These are phyloP conservation scores for Solanum piurae DNA, from an alignment of 257 asterid species.

Conservation along the genomic window DNA sequence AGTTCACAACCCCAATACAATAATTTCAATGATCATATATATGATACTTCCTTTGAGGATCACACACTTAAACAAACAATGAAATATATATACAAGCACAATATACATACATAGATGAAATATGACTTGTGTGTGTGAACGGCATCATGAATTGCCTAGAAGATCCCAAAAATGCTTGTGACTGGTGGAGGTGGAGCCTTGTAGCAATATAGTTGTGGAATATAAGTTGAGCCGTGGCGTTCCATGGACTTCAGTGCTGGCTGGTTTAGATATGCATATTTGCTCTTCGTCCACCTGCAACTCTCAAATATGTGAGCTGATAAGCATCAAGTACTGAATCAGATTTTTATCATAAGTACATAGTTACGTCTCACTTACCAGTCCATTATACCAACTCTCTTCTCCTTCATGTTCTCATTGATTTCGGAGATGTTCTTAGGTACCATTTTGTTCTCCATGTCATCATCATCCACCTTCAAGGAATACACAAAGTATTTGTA, in stretches of 20 bases:
- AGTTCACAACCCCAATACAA: not conserved
- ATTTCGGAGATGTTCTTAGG: not conserved
- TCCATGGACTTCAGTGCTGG: conserved; percentile 23
- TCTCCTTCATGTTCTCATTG: conserved; percentile 10
- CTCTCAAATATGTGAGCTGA: not conserved
- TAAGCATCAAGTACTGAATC: not conserved
- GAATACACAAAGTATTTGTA: conserved; percentile 23
- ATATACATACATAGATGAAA: not conserved
- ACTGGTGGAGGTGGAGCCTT: conserved; percentile 10
- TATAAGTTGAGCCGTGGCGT: conserved; percentile 14
- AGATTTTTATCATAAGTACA: not conserved
- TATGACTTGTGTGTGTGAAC: not conserved
- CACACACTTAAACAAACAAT: not conserved
- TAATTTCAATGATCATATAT: not conserved
- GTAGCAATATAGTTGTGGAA: conserved; percentile 15
- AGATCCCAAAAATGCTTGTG: conserved; percentile 8
- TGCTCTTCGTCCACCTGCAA: conserved; percentile 73
- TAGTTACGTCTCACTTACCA: conserved; percentile 21
- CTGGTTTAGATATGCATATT: conserved; percentile 49
- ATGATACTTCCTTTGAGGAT: not conserved
- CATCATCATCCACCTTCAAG: conserved; percentile 10
- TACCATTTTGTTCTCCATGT: not conserved
- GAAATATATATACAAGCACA: not conserved
- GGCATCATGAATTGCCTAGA: not conserved
- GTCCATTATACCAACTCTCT: conserved; percentile 37